Evolutionary conservation across 768 basidiomycete species (phyloP), one percentile per base, ranked within the genome.

Genomic region (Boletus speciosus): DNA sequence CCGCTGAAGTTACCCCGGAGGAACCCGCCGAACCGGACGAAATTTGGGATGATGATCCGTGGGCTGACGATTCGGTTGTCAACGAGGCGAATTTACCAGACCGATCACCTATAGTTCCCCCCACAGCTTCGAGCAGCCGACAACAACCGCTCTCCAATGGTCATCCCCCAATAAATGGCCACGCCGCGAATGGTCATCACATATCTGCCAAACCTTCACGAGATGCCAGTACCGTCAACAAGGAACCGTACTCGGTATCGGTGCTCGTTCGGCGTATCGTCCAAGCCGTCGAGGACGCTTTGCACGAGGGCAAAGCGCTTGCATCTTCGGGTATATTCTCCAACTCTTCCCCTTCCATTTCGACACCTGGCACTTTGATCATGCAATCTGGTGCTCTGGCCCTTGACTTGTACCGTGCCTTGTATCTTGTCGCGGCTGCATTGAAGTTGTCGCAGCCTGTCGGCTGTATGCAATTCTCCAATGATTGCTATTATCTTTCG

Each of bases 361-460:
- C 61, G 2, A 56, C 71, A 3, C 78, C 81, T 19, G 86, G 88
- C 10, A 73, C 71, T 2, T 71, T 85, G 21, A 74, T 94, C 25
- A 63, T 81, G 41, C 80, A 85, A 58, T 77, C 86, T 1, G 79
- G 86, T 16, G 74, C 82, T 3, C 78, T 85, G 16, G 76, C 85
- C 2, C 75, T 96, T 51, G 93, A 95, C 50, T 73, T 97, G 9
- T 89, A 85, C 71, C 80, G 88, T 41, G 90, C 90, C 1, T 67
- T 97, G 25, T 84, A 89, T 65, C 91, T 91, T 12, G 77, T 88
- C 36, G 76, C 77, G 34, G 83, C 82, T 55, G 68, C 74, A 1
- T 61, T 73, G 36, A 72, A 76, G 42, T 68, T 89, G 31, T 68
- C 76, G 36, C 73, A 78, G 0, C 73, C 85, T 10, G 81, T 81